Evolutionary conservation across 1,139 yeast species (phyloP).

Genomic region (Blastobotrys serpentis): DNA sequence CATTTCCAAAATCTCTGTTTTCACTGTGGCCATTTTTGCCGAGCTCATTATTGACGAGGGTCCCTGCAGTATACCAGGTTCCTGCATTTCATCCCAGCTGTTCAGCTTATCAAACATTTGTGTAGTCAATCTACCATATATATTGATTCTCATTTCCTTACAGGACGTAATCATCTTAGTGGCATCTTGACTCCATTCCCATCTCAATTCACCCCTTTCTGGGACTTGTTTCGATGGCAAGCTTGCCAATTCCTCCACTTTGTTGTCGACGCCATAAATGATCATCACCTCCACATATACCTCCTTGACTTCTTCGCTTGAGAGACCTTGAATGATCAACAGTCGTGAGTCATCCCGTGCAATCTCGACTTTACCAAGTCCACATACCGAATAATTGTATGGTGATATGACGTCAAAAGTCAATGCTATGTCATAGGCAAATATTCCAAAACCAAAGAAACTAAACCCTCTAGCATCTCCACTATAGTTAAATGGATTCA

Average conservation of each 20-base stretch:
- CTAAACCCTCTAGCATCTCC: not conserved
- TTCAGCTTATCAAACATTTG: conserved; percentile 29
- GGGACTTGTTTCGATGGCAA: not conserved
- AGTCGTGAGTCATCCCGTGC: not conserved
- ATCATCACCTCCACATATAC: conserved; percentile 14
- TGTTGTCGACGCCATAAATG: conserved; percentile 4
- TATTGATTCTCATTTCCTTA: conserved; percentile 1
- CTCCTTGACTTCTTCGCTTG: conserved; percentile 19
- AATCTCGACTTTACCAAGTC: not conserved
- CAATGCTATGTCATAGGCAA: not conserved
- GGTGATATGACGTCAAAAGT: conserved; percentile 16
- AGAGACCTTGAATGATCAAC: conserved; percentile 10
- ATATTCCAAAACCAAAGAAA: not conserved
- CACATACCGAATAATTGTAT: conserved; percentile 14
- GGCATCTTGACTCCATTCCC: not conserved
- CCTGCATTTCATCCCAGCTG: conserved; percentile 39
- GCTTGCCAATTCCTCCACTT: not conserved
- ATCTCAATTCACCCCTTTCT: not conserved
- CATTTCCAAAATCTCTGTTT: conserved; percentile 26
- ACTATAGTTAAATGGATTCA: conserved; percentile 1
- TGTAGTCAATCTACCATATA: conserved; percentile 25
- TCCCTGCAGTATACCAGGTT: too few relatives aligned
- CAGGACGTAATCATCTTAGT: too few relatives aligned
- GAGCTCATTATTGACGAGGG: not conserved
- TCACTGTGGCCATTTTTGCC: conserved; percentile 5